Evolutionary conservation across 2,329 filamentous ascomycete genomes (phyloP), one percentile per base, ranked within the genome.

Genomic region (Colletotrichum graminicola): DNA sequence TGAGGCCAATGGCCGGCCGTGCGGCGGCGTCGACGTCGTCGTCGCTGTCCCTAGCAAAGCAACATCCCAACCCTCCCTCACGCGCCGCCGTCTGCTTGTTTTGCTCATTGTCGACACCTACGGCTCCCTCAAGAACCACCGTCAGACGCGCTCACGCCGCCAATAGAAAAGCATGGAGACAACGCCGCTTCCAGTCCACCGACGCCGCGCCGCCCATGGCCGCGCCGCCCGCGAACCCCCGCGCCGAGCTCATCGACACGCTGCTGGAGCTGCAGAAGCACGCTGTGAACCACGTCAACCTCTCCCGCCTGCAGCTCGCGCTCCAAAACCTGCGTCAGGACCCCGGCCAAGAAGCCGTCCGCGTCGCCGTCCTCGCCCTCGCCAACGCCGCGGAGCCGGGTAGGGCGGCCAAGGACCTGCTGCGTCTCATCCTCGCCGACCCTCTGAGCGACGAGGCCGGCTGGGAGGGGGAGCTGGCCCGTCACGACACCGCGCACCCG

Each of bases 241-340:
- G 87, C 51, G 76, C 82, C 66, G 87, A 92, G 74, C 87, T 94
- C 6, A 85, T 91, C 73, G 80, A 85, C 54, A 84, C 88, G 2
- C 83, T 95, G 0, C 79, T 85, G 1, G 85, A 88, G 29, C 84
- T 95, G 3, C 86, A 92, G 75, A 87, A 87, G 62, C 83, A 88
- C 60, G 89, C 90, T 2, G 85, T 88, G 32, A 87, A 85, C 69
- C 87, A 90, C 75, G 85, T 93, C 64, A 92, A 92, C 76, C 85
- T 91, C n/a, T 89, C 92, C 39, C 86, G 91, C 66, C 78, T 95
- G 56, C 91, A 93, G 79, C 87, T 95, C 75, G 93, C 92, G 16
- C 82, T 94, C 29, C 87, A 89, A 73, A 90, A 92, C 29, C 79
- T 92, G 71, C 85, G 87, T 43, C 88, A 91, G 76, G 77, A 79